Evolutionary conservation across 2,329 filamentous ascomycete genomes (phyloP), one percentile per base, ranked within the genome.

Genomic region (Claviceps sp.): DNA sequence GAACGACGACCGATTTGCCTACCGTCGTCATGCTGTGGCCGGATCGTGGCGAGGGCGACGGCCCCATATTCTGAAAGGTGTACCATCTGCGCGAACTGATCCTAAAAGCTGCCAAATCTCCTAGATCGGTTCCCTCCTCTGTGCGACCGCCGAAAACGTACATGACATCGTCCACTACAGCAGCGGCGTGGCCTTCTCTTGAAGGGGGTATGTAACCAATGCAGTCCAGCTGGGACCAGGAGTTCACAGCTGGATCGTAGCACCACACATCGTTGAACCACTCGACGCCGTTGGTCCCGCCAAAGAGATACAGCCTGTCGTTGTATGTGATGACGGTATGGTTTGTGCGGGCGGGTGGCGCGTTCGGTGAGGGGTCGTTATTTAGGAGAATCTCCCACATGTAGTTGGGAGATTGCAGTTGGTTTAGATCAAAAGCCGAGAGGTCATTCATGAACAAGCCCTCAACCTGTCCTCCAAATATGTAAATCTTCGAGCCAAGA

Each of bases 191-290:
- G 3, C 93, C 93, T 74, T 98, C 93, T 55, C 93, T 82, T 18
- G 91, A 84, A 1, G 89, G 84, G 1, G 94, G 93, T 54, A 98
- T 97, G 67, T 96, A 98, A 38, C 93, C 93, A 62, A 97, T 96
- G 65, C 93, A 98, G 63, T 97, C 91, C 52, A 95, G 76, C 64
- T 94, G 85, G 9, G 81, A 72, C 93, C 93, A 98, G 52, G 77
- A 72, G 66, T 96, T 96, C 46, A 79, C 72, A 52, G 82, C 76
- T 7, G 90, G 87, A 61, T 96, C 91, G 65, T 93, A 98, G 50
- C 84, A 88, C 93, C 93, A 98, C 47, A 98, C 93, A 65, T 98
- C 93, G 66, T 97, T 98, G 72, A 97, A 98, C 94, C 93, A 98
- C 62, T 87, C 83, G 52, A 90, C 81, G 42, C 93, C 93, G 64